phyloP scores from a whole-genome alignment of 495 filamentous ascomycete species.

The Tuber brumale region DNA sequence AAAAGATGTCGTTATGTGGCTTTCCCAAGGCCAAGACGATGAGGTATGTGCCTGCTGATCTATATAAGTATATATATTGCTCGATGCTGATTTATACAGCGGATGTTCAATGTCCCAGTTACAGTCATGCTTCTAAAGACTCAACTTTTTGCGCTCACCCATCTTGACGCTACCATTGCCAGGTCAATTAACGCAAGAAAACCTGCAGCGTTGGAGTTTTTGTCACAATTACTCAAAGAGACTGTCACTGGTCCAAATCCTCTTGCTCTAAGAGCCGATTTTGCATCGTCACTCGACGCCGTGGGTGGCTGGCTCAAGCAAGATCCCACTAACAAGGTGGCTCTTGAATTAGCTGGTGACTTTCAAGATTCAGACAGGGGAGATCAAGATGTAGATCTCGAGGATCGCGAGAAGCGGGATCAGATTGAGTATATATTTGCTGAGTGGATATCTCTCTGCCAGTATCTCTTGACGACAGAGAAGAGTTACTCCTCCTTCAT shows the following conservation, averaged over 20 bases:
- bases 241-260: conserved; percentile 70
- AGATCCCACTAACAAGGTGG: conserved; percentile 59
- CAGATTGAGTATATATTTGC: conserved; percentile 92
- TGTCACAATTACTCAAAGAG: conserved; percentile 66
- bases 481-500: conserved; percentile 71
- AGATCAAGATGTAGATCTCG: conserved; percentile 49
- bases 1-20: conserved; percentile 65
- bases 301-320: conserved; percentile 75
- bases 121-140: conserved; percentile 68
- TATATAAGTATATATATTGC: neutral
- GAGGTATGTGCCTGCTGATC: conserved; percentile 27
- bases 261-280: conserved; percentile 72
- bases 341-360: conserved; percentile 64
- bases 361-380: conserved; percentile 48
- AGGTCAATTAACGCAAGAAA: conserved; percentile 64
- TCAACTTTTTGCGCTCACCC: conserved; percentile 67
- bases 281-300: conserved; percentile 71
- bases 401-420: conserved; percentile 54
- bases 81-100: conserved; percentile 43
- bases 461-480: conserved; percentile 62
- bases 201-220: conserved; percentile 62
- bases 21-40: conserved; percentile 47
- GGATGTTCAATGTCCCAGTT: conserved; percentile 70
- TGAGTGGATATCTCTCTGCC: conserved; percentile 83
- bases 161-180: conserved; percentile 69